Conservation (phyloP, 2,329 filamentous ascomycete genomes). For the Fusarium sp. region DNA sequence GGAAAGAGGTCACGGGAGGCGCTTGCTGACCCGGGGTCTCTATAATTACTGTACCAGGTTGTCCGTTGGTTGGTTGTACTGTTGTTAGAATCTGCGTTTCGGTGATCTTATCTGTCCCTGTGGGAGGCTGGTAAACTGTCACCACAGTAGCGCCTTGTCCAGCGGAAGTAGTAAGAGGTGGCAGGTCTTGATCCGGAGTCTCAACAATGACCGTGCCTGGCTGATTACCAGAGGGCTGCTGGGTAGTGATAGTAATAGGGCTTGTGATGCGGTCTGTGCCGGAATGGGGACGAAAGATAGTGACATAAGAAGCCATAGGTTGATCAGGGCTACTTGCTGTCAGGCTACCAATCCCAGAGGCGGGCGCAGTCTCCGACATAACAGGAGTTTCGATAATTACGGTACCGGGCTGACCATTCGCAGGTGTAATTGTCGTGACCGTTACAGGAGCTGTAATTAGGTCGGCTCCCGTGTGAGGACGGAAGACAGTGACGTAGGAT, state of each 20-base stretch:
- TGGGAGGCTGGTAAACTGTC: slow-evolving; percentile 27
- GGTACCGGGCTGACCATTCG: slow-evolving; percentile 18
- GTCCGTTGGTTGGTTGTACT: slow-evolving; percentile 8
- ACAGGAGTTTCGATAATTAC: slow-evolving; percentile 28
- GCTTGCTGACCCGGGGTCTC: slow-evolving; percentile 29
- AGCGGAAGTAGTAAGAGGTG: slow-evolving; percentile 21
- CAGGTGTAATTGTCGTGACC: slow-evolving; percentile 17
- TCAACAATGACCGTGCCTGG: slow-evolving; percentile 34
- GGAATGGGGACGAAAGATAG: slow-evolving; percentile 26
- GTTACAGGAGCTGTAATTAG: slow-evolving; percentile 18
- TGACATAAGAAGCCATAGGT: slow-evolving; percentile 19
- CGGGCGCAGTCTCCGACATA: neutral
- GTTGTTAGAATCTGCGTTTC: slow-evolving; percentile 23
- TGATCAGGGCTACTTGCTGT: neutral
- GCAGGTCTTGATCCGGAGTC: slow-evolving; percentile 20
- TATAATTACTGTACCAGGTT: slow-evolving; percentile 34
- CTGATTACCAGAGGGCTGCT: slow-evolving; percentile 15
- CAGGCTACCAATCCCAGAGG: neutral
- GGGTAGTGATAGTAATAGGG: slow-evolving; percentile 16
- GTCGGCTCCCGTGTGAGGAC: slow-evolving; percentile 17
- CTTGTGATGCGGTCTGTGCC: slow-evolving; percentile 20
- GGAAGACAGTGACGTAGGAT: slow-evolving; percentile 28
- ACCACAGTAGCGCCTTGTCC: slow-evolving; percentile 22
- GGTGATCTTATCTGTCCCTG: slow-evolving; percentile 21
- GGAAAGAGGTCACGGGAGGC: slow-evolving; percentile 19